Evolutionary conservation across 768 basidiomycete genomes (phyloP).

Genomic region (Xerocomellus intermedius): DNA sequence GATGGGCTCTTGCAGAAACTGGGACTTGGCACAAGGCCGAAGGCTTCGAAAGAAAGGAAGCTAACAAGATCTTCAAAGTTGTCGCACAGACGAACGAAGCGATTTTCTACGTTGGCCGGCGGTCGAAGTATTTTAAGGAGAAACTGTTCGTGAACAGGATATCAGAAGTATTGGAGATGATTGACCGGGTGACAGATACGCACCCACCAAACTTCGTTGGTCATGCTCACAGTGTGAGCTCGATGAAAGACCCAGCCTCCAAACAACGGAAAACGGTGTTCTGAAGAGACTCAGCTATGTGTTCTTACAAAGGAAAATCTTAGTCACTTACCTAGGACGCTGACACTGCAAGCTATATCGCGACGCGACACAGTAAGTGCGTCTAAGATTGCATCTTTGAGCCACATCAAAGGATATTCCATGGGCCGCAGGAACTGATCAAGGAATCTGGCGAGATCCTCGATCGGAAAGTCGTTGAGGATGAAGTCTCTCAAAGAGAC

Average conservation of each 20-base stretch:
- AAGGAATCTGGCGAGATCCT: slow-evolving; percentile 18
- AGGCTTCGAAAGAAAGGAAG: slow-evolving; percentile 24
- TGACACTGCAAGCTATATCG: slow-evolving; percentile 7
- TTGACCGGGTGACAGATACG: slow-evolving; percentile 1
- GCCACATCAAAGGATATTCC: slow-evolving; percentile 22
- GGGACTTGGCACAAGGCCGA: slow-evolving; percentile 20
- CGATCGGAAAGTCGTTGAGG: slow-evolving; percentile 28
- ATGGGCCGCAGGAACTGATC: slow-evolving; percentile 1
- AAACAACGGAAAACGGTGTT: slow-evolving; percentile 22
- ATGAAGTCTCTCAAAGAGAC: slow-evolving; percentile 34
- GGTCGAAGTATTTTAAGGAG: slow-evolving; percentile 1
- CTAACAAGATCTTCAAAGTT: slow-evolving; percentile 28
- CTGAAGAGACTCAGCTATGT: background rate
- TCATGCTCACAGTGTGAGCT: slow-evolving; percentile 13
- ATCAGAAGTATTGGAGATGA: background rate
- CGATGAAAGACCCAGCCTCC: slow-evolving; percentile 33
- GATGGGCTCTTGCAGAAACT: slow-evolving; percentile 14
- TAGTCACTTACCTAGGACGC: slow-evolving; percentile 1
- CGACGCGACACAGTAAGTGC: slow-evolving; percentile 9
- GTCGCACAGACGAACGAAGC: slow-evolving; percentile 31
- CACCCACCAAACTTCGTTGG: slow-evolving; percentile 34
- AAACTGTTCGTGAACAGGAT: background rate
- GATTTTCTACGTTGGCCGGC: slow-evolving; percentile 26
- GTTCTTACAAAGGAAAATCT: background rate
- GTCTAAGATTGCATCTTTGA: slow-evolving; percentile 29